Evolutionary conservation across 495 filamentous ascomycete genomes (phyloP), one percentile per base, ranked within the genome.

Genomic region (Lophiotrema nucula): DNA sequence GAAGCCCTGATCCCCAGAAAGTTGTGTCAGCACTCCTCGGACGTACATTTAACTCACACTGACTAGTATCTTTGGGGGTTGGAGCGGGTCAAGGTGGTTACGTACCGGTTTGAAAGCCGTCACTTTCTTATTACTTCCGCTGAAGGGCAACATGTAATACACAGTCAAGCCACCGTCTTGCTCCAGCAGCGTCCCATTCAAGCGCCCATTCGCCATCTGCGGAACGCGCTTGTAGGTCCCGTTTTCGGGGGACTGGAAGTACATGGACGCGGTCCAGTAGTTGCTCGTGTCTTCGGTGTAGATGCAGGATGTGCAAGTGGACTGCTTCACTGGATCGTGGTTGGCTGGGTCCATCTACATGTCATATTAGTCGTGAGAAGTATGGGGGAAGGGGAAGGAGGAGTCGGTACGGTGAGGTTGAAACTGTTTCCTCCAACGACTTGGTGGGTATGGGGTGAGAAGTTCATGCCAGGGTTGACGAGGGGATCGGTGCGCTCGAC

Each of bases 241-340:
- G 27, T 64, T 64, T 19, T 56, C 50, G 16, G 50, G 61, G 24
- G 61, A 55, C 18, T 46, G 23, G 37, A 59, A 64, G 44, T 59
- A 64, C 8, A 64, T 47, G 6, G 55, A 56, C 3, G 61, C 61
- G 24, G 61, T 64, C 61, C 61, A 64, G 53, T 64, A 64, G 47
- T 64, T 64, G 48, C 31, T 44, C 10, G 19, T 35, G 49, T 64
- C 61, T 59, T 59, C 61, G 4, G 23, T 59, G 50, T 51, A 64
- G 42, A 47, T 54, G 24, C 61, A 64, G 5, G 55, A 56, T 21
- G 61, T 64, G 50, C 61, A 64, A 15, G 41, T 59, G 0, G 61
- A 59, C 6, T 42, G 11, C 19, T 27, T 44, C 16, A 46, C 25
- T 13, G 56, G 61, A 45, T 64, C 61, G 18, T 45, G 23, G 37